Percentiles rank a stretch among this genome's conserved stretches.
phyloP scores from a whole-genome alignment of 352 stramenopile species.

The Phytopythium delawarense region DNA sequence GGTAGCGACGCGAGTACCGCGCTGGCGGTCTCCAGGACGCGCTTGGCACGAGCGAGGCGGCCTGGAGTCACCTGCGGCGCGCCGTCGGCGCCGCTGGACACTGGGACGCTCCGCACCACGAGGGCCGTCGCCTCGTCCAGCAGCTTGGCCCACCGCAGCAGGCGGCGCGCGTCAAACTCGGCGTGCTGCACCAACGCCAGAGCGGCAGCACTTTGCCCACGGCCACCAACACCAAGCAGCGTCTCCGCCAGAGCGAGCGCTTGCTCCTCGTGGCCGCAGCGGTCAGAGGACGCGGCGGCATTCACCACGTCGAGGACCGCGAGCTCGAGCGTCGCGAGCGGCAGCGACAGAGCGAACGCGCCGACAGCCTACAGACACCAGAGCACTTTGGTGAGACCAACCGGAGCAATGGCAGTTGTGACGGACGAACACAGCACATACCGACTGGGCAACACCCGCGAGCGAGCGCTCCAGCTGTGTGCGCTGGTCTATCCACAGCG shows the following conservation, averaged over 20 bases:
- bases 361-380: neutral
- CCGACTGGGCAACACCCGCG: neutral
- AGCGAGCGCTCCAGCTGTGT: neutral
- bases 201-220: neutral
- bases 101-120: neutral
- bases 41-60: constrained; percentile 9
- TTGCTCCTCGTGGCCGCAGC: neutral
- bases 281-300: neutral
- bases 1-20: neutral
- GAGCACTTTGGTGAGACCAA: neutral
- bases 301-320: neutral
- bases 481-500: neutral
- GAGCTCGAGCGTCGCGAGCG: constrained; percentile 4
- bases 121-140: constrained; percentile 22
- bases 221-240: constrained; percentile 19
- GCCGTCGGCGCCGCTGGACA: constrained; percentile 3
- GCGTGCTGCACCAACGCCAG: constrained; percentile 32
- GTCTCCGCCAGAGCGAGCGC: constrained; percentile 24
- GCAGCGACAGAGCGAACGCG: constrained; percentile 1
- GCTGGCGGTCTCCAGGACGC: neutral
- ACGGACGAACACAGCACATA: neutral
- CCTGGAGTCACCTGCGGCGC: constrained; percentile 11
- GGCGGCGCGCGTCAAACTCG: constrained; percentile 50
- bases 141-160: constrained; percentile 43
- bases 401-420: neutral